A percentile compares a stretch with the other conserved stretches of the same genome.
phyloP scores from a whole-genome alignment of 2,329 filamentous ascomycete genomes.

The Lasiodiplodia gonubiensis region DNA sequence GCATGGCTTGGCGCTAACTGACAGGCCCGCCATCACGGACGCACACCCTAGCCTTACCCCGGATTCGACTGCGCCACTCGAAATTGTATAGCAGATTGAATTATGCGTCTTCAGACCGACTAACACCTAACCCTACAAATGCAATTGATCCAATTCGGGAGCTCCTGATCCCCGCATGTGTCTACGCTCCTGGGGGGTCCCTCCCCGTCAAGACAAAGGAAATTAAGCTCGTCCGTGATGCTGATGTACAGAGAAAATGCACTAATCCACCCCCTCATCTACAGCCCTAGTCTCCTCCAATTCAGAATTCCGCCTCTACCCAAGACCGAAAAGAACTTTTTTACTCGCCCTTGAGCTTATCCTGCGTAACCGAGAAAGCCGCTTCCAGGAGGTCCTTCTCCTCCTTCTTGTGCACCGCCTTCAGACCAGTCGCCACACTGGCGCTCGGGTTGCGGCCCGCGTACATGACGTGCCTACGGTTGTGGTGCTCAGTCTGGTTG shows the following conservation, averaged over 20 bases:
- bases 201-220: conserved; percentile 16
- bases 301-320: background rate
- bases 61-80: background rate
- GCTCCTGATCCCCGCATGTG: conserved; percentile 16
- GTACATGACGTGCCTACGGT: conserved; percentile 96
- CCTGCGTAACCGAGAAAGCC: conserved; percentile 68
- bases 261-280: conserved; percentile 21
- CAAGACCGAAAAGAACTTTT: conserved; percentile 2
- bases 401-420: conserved; percentile 87
- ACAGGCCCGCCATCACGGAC: background rate
- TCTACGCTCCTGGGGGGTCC: conserved; percentile 13
- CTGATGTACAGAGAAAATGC: conserved; percentile 26
- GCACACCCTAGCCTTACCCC: background rate
- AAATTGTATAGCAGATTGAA: background rate
- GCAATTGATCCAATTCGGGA: conserved; percentile 24
- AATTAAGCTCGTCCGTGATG: conserved; percentile 12
- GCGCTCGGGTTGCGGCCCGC: conserved; percentile 93
- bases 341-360: conserved; percentile 70
- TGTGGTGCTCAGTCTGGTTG: conserved; percentile 90
- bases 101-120: conserved; percentile 1
- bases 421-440: conserved; percentile 90
- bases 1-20: background rate
- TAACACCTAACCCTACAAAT: conserved; percentile 21
- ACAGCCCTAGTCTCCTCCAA: background rate
- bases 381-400: conserved; percentile 80